Evolutionary conservation across 441 rosid genomes (phyloP).

Genomic region (Lepidium campestre): DNA sequence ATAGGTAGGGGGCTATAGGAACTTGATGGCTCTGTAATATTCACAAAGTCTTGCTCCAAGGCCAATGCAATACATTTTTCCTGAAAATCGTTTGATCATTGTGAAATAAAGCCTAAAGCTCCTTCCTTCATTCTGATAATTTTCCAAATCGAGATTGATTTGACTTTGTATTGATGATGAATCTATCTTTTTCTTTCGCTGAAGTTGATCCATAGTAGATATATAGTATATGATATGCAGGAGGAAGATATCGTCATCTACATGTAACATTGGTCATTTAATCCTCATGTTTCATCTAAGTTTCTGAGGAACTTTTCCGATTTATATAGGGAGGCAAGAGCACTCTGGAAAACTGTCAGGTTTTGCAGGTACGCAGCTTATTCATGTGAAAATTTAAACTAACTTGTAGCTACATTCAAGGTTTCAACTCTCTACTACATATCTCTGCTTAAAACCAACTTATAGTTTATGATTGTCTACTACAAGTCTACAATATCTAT

Average conservation of each 20-base stretch:
- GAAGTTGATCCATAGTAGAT: not conserved
- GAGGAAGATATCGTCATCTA: not conserved
- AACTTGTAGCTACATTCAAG: not conserved
- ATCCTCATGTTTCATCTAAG: not conserved
- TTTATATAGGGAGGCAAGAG: slow-evolving; percentile 79
- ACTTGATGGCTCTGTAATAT: not conserved
- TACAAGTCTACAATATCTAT: not conserved
- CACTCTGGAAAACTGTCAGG: slow-evolving; percentile 88
- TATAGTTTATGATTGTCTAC: not conserved
- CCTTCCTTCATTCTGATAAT: not conserved
- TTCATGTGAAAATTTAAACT: not conserved
- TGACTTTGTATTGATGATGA: not conserved
- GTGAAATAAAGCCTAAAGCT: not conserved
- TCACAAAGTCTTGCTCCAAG: not conserved
- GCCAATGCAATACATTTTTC: not conserved
- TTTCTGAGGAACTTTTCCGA: not conserved
- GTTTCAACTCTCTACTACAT: not conserved
- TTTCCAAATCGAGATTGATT: not conserved
- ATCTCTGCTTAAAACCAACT: not conserved
- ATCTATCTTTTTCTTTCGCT: not conserved
- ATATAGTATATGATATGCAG: not conserved
- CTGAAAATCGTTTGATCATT: not conserved
- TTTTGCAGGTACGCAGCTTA: slow-evolving; percentile 58
- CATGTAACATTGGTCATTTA: not conserved
- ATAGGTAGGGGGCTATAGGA: not conserved